A percentile compares a stretch with the other conserved stretches of the same genome.
Evolutionary conservation across 768 basidiomycete species (phyloP).

Genomic region (Boletus speciosus): DNA sequence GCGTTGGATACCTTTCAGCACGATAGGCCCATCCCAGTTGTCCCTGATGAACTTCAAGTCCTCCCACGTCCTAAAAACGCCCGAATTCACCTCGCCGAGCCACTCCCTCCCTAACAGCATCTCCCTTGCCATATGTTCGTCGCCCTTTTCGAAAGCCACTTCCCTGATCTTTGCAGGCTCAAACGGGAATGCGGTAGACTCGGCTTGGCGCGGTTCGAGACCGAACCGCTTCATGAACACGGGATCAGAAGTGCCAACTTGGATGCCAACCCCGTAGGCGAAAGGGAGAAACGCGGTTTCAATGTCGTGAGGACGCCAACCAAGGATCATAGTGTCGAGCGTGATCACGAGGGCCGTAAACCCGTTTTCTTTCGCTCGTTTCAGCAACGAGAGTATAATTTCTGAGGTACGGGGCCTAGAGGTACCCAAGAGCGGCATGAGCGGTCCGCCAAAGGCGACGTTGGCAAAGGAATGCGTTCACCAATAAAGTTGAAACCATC

Average conservation of each 20-base stretch:
- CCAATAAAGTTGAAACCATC: constrained; percentile 88
- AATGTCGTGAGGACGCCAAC: constrained; percentile 78
- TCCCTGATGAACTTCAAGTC: constrained; percentile 64
- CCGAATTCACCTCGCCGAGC: constrained; percentile 61
- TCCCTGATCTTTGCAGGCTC: constrained; percentile 44
- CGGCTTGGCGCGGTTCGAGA: constrained; percentile 39
- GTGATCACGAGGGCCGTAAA: constrained; percentile 76
- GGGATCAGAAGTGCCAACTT: constrained; percentile 71
- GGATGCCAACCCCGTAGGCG: constrained; percentile 57
- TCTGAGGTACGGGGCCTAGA: constrained; percentile 60
- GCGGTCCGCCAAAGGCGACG: neutral
- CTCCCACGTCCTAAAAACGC: constrained; percentile 65
- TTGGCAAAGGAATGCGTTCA: constrained; percentile 24
- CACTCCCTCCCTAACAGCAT: constrained; percentile 56
- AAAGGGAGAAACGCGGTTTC: constrained; percentile 65
- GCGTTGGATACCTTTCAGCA: constrained; percentile 75
- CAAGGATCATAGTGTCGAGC: constrained; percentile 67
- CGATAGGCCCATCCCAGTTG: constrained; percentile 74
- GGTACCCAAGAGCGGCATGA: neutral
- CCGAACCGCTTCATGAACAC: constrained; percentile 66
- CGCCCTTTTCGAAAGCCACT: constrained; percentile 42
- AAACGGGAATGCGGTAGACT: constrained; percentile 54
- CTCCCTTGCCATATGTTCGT: constrained; percentile 36
- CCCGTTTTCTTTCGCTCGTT: constrained; percentile 61
- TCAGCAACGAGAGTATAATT: constrained; percentile 60